Percentiles rank a stretch among this genome's conserved stretches.
Evolutionary conservation across 768 basidiomycete genomes (phyloP).

Genomic region (Tricholomella constricta): DNA sequence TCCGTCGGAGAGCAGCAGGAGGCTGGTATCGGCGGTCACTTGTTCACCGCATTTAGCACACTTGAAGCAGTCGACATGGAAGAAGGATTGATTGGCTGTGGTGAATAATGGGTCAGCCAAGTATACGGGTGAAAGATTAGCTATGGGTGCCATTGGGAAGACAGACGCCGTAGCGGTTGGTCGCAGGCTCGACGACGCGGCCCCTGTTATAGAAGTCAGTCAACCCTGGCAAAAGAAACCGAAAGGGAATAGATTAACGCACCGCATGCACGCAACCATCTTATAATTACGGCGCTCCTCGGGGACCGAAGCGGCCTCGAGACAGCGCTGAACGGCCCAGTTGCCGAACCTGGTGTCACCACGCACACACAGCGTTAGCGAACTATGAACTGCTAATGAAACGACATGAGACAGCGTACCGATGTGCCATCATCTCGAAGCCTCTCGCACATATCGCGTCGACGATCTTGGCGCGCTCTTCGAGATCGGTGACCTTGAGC

Average conservation of each 20-base stretch:
- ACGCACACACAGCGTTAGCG: no score
- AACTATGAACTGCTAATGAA: no score
- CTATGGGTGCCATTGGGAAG: no score
- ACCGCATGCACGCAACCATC: constrained; percentile 89
- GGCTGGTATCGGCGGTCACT: constrained; percentile 95
- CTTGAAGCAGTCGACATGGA: constrained; percentile 94
- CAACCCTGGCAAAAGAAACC: neutral
- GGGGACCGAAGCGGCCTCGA: constrained; percentile 73
- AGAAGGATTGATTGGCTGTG: constrained; percentile 89
- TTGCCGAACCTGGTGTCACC: constrained; percentile 94
- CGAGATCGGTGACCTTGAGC: constrained; percentile 78
- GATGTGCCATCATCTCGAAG: constrained; percentile 92
- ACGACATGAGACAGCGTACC: constrained; percentile 40
- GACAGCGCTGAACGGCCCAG: constrained; percentile 87
- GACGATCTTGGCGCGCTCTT: constrained; percentile 80
- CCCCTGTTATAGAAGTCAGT: constrained; percentile 46
- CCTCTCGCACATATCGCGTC: constrained; percentile 84
- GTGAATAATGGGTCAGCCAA: no score
- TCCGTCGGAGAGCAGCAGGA: constrained; percentile 95
- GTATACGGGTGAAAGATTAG: no score
- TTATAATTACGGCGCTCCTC: constrained; percentile 82
- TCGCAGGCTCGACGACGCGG: constrained; percentile 82
- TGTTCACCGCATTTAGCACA: constrained; percentile 94
- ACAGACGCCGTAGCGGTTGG: constrained; percentile 90
- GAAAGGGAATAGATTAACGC: constrained; percentile 21